Base-by-base conservation (phyloP, 139 green algal genomes). In the Tetradesmus obliquus region DNA sequence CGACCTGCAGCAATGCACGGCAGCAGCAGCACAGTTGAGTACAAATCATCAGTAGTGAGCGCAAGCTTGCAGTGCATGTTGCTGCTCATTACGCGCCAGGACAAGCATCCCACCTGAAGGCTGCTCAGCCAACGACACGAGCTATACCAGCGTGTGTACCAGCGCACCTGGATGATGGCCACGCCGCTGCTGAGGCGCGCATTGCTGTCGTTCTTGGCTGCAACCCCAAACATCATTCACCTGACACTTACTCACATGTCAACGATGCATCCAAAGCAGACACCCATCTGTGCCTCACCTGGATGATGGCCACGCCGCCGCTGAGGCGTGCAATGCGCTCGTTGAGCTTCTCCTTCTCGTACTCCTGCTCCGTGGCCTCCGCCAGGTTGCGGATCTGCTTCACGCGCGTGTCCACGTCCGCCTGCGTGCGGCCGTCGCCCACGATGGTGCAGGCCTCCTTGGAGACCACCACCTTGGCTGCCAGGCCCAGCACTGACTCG, bases 261-360 rank as follows among this genome's bases (percentile, higher is more conserved):
- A n/a, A n/a, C n/a, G 66, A 13, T 76, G 66, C 1, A 76, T 17
- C 15, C 19, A 2, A 76, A 76, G 66, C 22, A 22, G 17, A 12
- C 72, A 15, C 72, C 1, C 2, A 12, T 7, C 72, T 24, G 72
- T 22, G 66, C 80, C 95, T 60, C 85, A 99, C 97, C 97, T 99
- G 98, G 93, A 99, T 98, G 94, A 99, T 98, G 76, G 98, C 98
- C 51, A 99, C 98, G 57, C 98, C 98, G 87, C 98, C 98, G 45
- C 95, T 98, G 22, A 99, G 97, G 66, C 98, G 96, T 12, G 98
- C 98, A 71, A 99, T 98, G 90, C 98, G 98, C 97, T 99, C 98
- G 92, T 99, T 99, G 62, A 99, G 97, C 97, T 99, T 99, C 96
- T 99, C 98, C 89, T 96, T 96, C 97, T 99, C 98, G 90, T 99